These are phyloP conservation scores for Panicum miliaceum DNA, from an alignment of 176 grass and related monocot species.

Conservation along the genomic window DNA sequence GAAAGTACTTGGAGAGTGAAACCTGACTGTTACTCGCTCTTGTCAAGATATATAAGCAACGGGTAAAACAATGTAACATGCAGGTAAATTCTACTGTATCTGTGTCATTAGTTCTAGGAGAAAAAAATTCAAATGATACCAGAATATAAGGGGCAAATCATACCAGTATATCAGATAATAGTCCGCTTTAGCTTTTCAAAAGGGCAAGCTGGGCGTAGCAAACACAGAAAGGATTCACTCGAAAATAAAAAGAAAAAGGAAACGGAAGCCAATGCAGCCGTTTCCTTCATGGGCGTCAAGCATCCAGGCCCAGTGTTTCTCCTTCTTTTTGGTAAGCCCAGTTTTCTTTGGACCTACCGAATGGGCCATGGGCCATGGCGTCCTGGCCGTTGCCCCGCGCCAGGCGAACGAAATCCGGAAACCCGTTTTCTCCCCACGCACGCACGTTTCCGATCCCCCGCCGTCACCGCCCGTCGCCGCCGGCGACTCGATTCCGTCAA, in stretches of 20 bases:
- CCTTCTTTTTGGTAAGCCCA: neutral
- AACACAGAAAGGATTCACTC: no score
- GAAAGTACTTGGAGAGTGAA: no score
- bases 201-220: no score
- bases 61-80: neutral
- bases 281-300: neutral
- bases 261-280: neutral
- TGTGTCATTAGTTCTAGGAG: neutral
- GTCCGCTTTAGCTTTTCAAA: no score
- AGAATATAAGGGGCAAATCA: neutral
- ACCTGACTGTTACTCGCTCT: neutral
- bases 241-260: no score
- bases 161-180: neutral
- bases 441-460: neutral
- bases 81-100: neutral
- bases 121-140: neutral
- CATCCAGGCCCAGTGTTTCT: no score
- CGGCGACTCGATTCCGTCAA: neutral
- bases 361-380: neutral
- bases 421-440: neutral
- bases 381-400: neutral
- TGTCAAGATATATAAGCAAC: no score
- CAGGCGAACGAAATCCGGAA: neutral
- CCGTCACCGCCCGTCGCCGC: neutral
- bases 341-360: neutral